These are phyloP conservation scores for Radiomyces spectabilis DNA, from an alignment of 192 early-diverging fungal species.

Conservation along the genomic window DNA sequence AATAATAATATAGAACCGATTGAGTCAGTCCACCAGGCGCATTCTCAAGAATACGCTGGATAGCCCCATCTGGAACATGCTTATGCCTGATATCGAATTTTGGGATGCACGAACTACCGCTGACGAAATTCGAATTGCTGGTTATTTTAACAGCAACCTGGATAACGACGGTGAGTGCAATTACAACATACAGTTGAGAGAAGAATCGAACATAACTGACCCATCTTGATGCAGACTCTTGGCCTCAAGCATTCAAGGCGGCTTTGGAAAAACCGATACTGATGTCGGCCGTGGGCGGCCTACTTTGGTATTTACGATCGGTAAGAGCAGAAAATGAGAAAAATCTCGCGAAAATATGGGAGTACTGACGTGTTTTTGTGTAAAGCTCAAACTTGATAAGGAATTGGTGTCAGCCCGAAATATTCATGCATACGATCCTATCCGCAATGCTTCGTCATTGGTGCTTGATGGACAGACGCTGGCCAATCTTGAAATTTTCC, in stretches of 20 bases:
- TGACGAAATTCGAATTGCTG: constrained; percentile 50
- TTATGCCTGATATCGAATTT: constrained; percentile 67
- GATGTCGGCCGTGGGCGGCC: constrained; percentile 34
- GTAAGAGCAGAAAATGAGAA: constrained; percentile 30
- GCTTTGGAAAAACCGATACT: constrained; percentile 26
- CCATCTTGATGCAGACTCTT: constrained; percentile 9
- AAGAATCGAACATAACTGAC: neutral
- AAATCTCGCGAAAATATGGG: too few species aligned
- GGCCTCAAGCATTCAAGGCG: constrained; percentile 38
- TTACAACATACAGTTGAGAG: neutral
- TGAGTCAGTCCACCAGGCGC: constrained; percentile 45
- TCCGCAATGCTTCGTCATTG: constrained; percentile 64
- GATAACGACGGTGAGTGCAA: constrained; percentile 10
- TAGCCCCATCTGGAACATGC: constrained; percentile 53
- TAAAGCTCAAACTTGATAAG: constrained; percentile 75
- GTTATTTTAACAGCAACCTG: constrained; percentile 64
- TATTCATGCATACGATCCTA: constrained; percentile 78
- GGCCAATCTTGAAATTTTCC: constrained; percentile 87
- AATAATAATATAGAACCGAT: constrained; percentile 21
- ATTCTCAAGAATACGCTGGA: constrained; percentile 55
- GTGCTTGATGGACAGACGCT: constrained; percentile 92
- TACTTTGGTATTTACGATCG: constrained; percentile 82
- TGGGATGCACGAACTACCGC: constrained; percentile 47
- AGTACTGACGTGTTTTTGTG: neutral
- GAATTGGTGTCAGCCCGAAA: constrained; percentile 81